phyloP scores from a whole-genome alignment of 768 basidiomycete species.

The Kockovaella imperatae region DNA sequence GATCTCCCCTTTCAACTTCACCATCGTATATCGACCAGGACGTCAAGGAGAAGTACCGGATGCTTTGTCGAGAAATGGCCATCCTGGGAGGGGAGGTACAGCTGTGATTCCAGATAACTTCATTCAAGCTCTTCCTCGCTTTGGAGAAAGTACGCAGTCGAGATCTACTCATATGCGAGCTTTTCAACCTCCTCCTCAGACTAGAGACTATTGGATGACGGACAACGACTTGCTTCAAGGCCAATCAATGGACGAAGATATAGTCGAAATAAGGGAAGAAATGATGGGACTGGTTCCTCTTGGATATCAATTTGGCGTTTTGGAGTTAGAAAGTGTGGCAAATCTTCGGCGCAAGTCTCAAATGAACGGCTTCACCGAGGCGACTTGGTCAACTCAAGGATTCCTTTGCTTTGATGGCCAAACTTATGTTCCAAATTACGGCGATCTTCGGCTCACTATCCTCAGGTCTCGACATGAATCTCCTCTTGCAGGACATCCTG shows the following conservation, averaged over 20 bases:
- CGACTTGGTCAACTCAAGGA: background rate
- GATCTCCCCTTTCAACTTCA: background rate
- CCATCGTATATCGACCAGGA: constrained; percentile 11
- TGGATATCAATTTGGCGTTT: no score
- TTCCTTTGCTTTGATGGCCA: background rate
- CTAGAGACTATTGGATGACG: no score
- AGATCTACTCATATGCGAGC: no score
- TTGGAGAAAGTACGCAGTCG: no score
- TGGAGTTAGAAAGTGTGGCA: background rate
- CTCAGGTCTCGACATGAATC: constrained; percentile 46
- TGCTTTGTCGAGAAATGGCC: constrained; percentile 4
- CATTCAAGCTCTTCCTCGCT: no score
- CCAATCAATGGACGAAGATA: no score
- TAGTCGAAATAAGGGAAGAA: no score
- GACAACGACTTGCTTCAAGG: no score
- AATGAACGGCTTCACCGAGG: background rate
- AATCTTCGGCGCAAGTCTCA: background rate
- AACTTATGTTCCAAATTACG: background rate
- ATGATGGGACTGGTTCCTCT: no score
- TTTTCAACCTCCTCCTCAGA: no score
- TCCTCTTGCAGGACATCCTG: constrained; percentile 48
- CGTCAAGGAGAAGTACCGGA: background rate
- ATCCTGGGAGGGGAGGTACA: background rate
- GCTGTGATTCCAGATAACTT: background rate
- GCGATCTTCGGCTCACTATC: constrained; percentile 1